Conservation (phyloP, 192 early-diverging fungal genomes). For the Ambispora gerdemannii region DNA sequence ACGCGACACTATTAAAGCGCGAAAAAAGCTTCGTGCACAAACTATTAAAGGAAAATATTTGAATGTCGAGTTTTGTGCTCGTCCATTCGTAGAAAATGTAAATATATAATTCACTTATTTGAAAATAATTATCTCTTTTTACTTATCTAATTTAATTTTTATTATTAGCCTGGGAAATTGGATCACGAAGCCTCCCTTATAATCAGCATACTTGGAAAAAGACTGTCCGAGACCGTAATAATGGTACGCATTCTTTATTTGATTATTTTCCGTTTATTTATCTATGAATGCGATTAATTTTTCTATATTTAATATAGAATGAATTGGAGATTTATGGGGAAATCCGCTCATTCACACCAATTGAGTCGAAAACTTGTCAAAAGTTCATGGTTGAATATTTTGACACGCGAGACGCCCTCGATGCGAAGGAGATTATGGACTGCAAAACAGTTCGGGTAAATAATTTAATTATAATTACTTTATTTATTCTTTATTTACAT, state of each 20-base stretch:
- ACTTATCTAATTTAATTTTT: too few relatives aligned
- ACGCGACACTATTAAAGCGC: neutral
- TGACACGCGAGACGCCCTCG: constrained; percentile 45
- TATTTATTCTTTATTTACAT: too few relatives aligned
- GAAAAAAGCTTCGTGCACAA: neutral
- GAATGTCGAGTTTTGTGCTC: neutral
- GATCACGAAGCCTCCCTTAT: neutral
- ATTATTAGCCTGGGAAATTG: neutral
- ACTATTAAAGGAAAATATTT: neutral
- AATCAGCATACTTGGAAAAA: neutral
- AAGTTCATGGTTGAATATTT: constrained; percentile 40
- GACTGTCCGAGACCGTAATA: neutral
- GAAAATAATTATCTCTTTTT: neutral
- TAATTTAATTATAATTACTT: neutral
- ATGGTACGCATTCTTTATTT: neutral
- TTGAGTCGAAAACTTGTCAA: neutral
- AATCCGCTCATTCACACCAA: neutral
- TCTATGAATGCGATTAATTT: too few relatives aligned
- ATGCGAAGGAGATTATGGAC: constrained; percentile 35
- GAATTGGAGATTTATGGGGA: neutral
- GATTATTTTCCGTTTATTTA: neutral
- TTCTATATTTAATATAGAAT: too few relatives aligned
- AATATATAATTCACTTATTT: neutral
- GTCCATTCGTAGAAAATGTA: neutral
- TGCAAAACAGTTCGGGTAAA: constrained; percentile 36